Base-by-base conservation (phyloP, 2,329 filamentous ascomycete species). In the Exophiala sp. region DNA sequence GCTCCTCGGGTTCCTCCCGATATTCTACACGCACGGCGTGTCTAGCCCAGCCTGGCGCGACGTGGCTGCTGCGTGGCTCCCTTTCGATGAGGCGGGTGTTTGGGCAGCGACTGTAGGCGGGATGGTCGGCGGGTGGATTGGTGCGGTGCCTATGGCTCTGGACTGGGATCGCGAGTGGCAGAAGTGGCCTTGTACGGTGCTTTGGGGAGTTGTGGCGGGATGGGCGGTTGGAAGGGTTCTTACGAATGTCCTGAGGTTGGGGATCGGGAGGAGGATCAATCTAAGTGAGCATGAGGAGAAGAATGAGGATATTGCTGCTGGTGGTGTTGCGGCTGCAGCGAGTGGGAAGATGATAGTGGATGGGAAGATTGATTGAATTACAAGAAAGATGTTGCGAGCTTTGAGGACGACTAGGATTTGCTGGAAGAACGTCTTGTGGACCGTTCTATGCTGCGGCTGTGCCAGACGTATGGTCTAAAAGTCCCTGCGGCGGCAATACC, bases 91-190 rank as follows among this genome's bases (percentile, higher is more conserved):
- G 67, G 55, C 62, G 9, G 63, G 63, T n/a, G 83, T 89, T 0
- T 94, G 90, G 72, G 92, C 91, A 2, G 89, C 84, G 1, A 78
- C 89, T 8, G 71, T 91, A n/a, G 94, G 94, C 4, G 85, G 84
- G 0, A 75, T 87, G 21, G 65, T 92, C 1, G 94, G 94, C 5
- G 90, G 89, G 38, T 97, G 94, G 94, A 74, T 96, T 39, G 94
- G 94, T 3, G 94, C 94, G 6, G 84, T 97, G 49, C 94, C 95
- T 0, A 97, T 99, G 63, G 94, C 94, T 1, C 76, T 99, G 62
- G 94, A 99, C 70, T 97, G 92, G 92, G 94, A 99, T 70, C 85
- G 94, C n/a, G 91, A 95, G 64, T 99, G 94, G 94, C 94, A 99
- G 81, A 89, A 87, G 70, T 99, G 92, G 88, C 94, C 94, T 0